Conservation (phyloP, 2,329 filamentous ascomycete genomes). For the Periconia digitata region DNA sequence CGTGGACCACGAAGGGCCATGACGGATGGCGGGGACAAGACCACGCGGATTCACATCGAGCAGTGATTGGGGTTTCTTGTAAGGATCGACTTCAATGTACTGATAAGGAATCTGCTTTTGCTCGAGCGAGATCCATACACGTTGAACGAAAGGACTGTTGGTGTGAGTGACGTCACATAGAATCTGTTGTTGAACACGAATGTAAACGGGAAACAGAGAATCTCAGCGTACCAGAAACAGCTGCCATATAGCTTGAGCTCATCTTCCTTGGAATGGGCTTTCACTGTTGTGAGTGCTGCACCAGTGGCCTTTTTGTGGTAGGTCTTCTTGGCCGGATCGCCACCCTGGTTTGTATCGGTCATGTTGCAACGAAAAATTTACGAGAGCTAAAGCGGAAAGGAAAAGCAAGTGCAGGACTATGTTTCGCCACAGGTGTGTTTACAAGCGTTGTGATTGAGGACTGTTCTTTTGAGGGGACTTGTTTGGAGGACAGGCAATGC, state of each 20-base stretch:
- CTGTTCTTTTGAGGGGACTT: background rate
- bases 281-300: conserved; percentile 67
- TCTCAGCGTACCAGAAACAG: conserved; percentile 72
- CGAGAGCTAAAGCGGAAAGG: background rate
- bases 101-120: conserved; percentile 77
- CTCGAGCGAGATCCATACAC: conserved; percentile 87
- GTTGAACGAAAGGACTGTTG: conserved; percentile 75
- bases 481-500: background rate
- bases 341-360: conserved; percentile 51
- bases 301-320: conserved; percentile 74
- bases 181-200: background rate
- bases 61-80: conserved; percentile 69
- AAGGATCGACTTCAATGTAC: conserved; percentile 83
- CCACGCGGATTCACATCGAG: conserved; percentile 76
- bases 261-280: conserved; percentile 68
- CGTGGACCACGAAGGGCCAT: conserved; percentile 75
- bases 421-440: background rate
- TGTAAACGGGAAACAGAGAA: background rate
- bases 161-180: conserved; percentile 16
- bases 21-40: conserved; percentile 73
- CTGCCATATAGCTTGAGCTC: conserved; percentile 78
- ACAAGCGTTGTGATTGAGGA: background rate
- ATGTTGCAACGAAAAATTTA: conserved; percentile 37
- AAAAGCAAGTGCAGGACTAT: background rate
- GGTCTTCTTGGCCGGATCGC: conserved; percentile 61